phyloP scores from a whole-genome alignment of 257 asterid species.

The Solanum megistacrolobum region DNA sequence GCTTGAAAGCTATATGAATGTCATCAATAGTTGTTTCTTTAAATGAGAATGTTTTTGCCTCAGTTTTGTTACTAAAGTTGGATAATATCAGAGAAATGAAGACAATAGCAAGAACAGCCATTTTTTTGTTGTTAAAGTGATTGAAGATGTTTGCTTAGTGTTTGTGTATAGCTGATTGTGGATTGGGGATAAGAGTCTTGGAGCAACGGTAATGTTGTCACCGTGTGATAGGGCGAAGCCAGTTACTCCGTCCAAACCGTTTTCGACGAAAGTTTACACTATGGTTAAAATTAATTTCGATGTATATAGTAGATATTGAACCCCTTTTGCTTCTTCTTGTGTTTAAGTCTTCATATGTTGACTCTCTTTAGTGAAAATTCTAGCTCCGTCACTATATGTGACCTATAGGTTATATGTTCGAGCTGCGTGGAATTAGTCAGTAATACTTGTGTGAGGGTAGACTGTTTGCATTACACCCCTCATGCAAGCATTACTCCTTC shows the following conservation, averaged over 20 bases:
- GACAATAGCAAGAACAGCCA: neutral
- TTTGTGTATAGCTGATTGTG: neutral
- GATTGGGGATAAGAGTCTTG: neutral
- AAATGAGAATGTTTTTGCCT: constrained; percentile 18
- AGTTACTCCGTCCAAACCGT: no score
- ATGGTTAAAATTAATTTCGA: no score
- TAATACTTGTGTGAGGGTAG: neutral
- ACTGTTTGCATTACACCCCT: neutral
- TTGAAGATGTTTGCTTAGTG: neutral
- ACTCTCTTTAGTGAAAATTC: rapidly evolving
- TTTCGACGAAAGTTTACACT: neutral
- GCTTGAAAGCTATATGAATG: constrained; percentile 20
- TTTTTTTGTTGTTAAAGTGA: neutral
- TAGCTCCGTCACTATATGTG: rapidly evolving
- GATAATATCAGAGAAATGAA: neutral
- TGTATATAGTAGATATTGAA: no score
- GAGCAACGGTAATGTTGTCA: neutral
- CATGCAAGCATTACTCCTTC: no score
- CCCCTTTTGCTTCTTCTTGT: rapidly evolving
- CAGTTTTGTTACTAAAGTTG: neutral
- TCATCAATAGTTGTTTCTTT: constrained; percentile 44
- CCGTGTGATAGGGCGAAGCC: neutral
- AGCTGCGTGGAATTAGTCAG: neutral
- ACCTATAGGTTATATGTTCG: neutral
- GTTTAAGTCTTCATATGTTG: no score